Conservation (phyloP, 1,139 yeast genomes). For the Tardiomyces depauwii region DNA sequence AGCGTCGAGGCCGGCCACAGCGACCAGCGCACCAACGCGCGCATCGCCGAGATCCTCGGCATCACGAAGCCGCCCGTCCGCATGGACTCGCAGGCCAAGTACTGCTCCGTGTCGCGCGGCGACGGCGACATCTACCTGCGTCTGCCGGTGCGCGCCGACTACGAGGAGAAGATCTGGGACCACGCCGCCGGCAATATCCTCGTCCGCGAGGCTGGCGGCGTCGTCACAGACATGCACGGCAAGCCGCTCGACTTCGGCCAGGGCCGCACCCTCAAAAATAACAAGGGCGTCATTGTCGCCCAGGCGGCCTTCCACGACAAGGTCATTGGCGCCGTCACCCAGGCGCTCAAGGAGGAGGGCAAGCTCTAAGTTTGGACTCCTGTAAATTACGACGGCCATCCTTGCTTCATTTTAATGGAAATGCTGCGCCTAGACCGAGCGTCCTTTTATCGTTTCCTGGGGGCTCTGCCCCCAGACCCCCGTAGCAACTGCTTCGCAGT, state of each 20-base stretch:
- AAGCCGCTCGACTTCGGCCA: slow-evolving; percentile 65
- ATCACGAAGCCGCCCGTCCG: slow-evolving; percentile 43
- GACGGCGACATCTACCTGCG: slow-evolving; percentile 88
- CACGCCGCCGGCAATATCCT: slow-evolving; percentile 93
- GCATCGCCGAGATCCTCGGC: slow-evolving; percentile 54
- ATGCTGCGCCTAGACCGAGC: no score
- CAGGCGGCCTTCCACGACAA: slow-evolving; percentile 46
- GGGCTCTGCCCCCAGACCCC: no score
- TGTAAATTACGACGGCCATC: no score
- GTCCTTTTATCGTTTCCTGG: no score
- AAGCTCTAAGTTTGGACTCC: not conserved
- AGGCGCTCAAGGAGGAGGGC: slow-evolving; percentile 1
- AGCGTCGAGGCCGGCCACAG: slow-evolving; percentile 97
- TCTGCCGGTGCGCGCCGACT: slow-evolving; percentile 62
- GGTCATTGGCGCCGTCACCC: slow-evolving; percentile 51
- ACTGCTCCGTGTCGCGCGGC: slow-evolving; percentile 83
- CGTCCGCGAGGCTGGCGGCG: slow-evolving; percentile 84
- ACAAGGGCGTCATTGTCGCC: slow-evolving; percentile 93
- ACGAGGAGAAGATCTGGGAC: slow-evolving; percentile 96
- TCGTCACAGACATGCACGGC: slow-evolving; percentile 76
- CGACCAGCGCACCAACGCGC: slow-evolving; percentile 76
- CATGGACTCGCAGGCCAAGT: slow-evolving; percentile 92
- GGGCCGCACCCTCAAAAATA: slow-evolving; percentile 60
- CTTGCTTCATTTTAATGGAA: no score
- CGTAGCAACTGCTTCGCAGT: no score